These are phyloP conservation scores for Elaphomyces granulatus DNA, from an alignment of 495 filamentous ascomycete genomes.

Conservation along the genomic window DNA sequence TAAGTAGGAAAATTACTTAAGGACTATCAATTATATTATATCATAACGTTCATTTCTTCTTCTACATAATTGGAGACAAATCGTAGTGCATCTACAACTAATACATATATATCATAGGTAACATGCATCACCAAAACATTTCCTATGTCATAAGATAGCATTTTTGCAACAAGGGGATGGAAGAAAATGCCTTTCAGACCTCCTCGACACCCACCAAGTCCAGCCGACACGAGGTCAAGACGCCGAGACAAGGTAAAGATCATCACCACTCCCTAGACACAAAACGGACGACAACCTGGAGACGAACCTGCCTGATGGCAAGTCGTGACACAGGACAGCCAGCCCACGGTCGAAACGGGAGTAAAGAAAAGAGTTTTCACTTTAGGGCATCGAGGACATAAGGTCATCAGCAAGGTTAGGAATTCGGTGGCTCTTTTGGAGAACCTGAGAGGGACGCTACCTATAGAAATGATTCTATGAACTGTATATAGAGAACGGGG, in stretches of 20 bases:
- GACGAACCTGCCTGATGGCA: too few relatives aligned
- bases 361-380: conserved; percentile 38
- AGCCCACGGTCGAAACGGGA: conserved; percentile 37
- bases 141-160: conserved; percentile 16
- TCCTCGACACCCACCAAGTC: conserved; percentile 53
- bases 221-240: conserved; percentile 50
- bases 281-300: conserved; percentile 1
- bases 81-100: too few relatives aligned
- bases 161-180: conserved; percentile 13
- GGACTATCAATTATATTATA: too few relatives aligned
- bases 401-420: conserved; percentile 62
- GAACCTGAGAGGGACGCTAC: conserved; percentile 65
- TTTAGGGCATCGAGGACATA: conserved; percentile 55
- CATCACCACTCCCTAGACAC: conserved; percentile 54
- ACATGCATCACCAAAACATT: neutral
- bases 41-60: too few relatives aligned
- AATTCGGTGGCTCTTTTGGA: conserved; percentile 66
- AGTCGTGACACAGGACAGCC: conserved; percentile 17
- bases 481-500: conserved; percentile 30
- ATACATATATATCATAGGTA: too few relatives aligned
- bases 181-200: conserved; percentile 47
- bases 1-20: neutral
- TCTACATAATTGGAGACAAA: too few relatives aligned
- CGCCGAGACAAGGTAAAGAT: conserved; percentile 48
- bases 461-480: conserved; percentile 89